A percentile compares a stretch with the other conserved stretches of the same genome.
Conservation (phyloP, 768 basidiomycete species). For the Scleroderma bovista region DNA sequence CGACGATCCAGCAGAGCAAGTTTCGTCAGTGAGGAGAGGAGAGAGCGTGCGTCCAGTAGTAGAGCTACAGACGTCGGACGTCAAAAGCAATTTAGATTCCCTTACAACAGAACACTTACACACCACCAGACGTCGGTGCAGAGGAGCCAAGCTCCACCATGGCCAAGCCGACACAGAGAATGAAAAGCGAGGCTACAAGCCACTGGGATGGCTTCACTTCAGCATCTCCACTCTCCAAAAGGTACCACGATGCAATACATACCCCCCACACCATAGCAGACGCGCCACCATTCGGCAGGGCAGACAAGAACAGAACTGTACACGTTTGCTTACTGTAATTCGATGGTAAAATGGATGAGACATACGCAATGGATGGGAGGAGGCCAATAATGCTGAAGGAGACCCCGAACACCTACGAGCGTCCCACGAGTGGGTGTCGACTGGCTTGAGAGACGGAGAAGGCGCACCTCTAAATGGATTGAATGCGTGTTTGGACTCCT, state of each 20-base stretch:
- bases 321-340: not conserved
- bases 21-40: slow-evolving; percentile 53
- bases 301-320: slow-evolving; percentile 39
- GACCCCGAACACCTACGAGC: slow-evolving; percentile 58
- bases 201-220: slow-evolving; percentile 28
- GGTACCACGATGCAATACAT: too few relatives aligned
- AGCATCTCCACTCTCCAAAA: too few relatives aligned
- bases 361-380: slow-evolving; percentile 57
- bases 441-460: too few relatives aligned
- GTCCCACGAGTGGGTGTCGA: too few relatives aligned
- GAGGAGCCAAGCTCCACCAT: slow-evolving; percentile 40
- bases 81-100: not conserved
- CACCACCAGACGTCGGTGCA: slow-evolving; percentile 38
- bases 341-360: slow-evolving; percentile 9
- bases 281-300: slow-evolving; percentile 48
- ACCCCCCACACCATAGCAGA: slow-evolving; percentile 44
- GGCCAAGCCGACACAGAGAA: slow-evolving; percentile 35
- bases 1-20: slow-evolving; percentile 63
- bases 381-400: slow-evolving; percentile 69
- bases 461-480: slow-evolving; percentile 26
- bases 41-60: slow-evolving; percentile 63
- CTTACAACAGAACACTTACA: slow-evolving; percentile 13
- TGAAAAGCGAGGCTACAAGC: slow-evolving; percentile 33
- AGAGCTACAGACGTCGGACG: slow-evolving; percentile 45
- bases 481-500: slow-evolving; percentile 35